phyloP scores from a whole-genome alignment of 208 protist species.

The Crithidia brevicula region DNA sequence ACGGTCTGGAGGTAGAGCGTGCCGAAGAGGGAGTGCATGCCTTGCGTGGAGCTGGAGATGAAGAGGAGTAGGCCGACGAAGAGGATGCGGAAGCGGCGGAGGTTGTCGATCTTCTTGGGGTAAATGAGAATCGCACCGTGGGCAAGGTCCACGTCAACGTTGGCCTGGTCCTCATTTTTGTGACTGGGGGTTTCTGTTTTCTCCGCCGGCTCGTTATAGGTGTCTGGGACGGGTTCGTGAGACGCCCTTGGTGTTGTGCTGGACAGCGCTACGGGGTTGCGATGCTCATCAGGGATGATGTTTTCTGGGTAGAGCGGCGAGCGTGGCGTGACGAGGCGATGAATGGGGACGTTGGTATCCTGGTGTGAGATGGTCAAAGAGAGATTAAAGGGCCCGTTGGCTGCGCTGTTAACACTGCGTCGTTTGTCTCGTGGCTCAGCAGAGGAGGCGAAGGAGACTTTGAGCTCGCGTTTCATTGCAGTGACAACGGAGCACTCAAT shows the following conservation, averaged over 20 bases:
- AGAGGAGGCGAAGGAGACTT: conserved; percentile 9
- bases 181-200: not conserved
- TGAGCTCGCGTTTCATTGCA: not conserved
- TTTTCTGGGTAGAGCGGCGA: conserved; percentile 17
- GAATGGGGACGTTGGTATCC: not conserved
- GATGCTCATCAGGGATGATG: conserved; percentile 4
- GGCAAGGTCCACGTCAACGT: not conserved
- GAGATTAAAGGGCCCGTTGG: conserved; percentile 12
- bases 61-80: conserved; percentile 38
- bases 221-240: too few relatives aligned
- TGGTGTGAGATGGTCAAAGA: not conserved
- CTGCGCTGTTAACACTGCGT: not conserved
- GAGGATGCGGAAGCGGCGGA: conserved; percentile 41
- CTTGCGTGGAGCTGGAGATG: conserved; percentile 36
- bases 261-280: too few relatives aligned
- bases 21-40: conserved; percentile 41
- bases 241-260: too few relatives aligned
- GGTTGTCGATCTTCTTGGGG: conserved; percentile 42
- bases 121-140: conserved; percentile 31
- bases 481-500: too few relatives aligned
- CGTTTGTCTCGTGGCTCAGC: not conserved
- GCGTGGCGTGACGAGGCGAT: conserved; percentile 1
- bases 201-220: too few relatives aligned
- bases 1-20: conserved; percentile 33
- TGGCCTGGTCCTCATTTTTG: too few relatives aligned